Conservation (phyloP, 257 asterid genomes). For the Solanum rostratum region DNA sequence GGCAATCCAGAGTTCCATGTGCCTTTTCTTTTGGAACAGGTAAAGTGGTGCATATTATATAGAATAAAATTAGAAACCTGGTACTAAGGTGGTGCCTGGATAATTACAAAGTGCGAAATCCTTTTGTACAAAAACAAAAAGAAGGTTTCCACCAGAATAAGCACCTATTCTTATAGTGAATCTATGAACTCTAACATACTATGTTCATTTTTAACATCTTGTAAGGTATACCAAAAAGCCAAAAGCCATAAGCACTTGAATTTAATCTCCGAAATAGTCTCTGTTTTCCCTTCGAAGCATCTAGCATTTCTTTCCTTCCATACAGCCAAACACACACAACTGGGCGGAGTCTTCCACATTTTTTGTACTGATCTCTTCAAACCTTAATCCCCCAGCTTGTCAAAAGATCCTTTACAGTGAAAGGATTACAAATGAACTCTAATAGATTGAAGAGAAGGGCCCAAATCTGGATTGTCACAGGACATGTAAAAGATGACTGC, state of each 20-base stretch:
- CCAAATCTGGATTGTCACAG: not conserved
- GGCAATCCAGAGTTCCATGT: not conserved
- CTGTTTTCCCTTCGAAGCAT: not conserved
- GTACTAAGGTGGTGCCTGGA: not conserved
- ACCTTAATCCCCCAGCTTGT: not conserved
- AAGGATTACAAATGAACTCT: not conserved
- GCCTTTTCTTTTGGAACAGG: not conserved
- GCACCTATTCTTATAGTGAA: not conserved
- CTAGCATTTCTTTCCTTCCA: not conserved
- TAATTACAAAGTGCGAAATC: not conserved
- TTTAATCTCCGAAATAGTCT: not conserved
- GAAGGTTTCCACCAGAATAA: not conserved
- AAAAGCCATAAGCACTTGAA: not conserved
- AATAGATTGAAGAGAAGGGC: not conserved
- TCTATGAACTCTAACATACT: not conserved
- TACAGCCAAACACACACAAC: not conserved
- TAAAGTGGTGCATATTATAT: not conserved
- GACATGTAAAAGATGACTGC: not conserved
- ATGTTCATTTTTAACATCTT: not conserved
- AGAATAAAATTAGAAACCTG: not conserved
- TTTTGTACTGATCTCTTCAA: not conserved
- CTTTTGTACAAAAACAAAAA: not conserved
- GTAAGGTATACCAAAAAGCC: not conserved
- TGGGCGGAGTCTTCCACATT: not conserved
- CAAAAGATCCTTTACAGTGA: not conserved